Base-by-base conservation (phyloP, 176 grass and related monocot species). In the Eragrostis nindensis region DNA sequence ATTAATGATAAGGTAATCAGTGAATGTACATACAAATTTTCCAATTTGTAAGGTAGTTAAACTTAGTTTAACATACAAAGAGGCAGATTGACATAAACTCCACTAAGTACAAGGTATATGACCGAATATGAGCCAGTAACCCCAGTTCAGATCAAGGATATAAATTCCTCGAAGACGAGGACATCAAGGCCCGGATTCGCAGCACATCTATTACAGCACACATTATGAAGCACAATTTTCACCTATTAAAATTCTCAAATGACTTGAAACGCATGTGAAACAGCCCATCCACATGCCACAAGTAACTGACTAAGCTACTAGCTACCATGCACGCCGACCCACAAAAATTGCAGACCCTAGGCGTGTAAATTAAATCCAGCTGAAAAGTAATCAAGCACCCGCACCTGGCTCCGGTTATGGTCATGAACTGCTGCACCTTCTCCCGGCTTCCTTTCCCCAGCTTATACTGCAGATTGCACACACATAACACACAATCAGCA, bases 361-460 rank as follows among this genome's bases (percentile, higher is more conserved):
- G 5, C 38, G 8, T 48, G 1, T 19, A 64, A 27, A 36, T 12
- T 13, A 14, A 60, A 26, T 63, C 19, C 46, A 78, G 24, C 19
- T 47, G 26, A 57, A 59, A 71, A 38, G 19, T 4, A 78, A 77
- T 19, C 43, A 32, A 27, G 63, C 10, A 79, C 48, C 59, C 70
- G 55, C 57, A 97, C 94, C 89, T 97, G 45, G 91, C 79, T 18
- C 94, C 97, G 45, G 97, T 99, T 69, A 99, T 99, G 70, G 88
- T 64, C 89, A 99, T 99, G 87, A 99, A 99, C 89, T 96, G 97
- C 73, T 99, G 93, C 84, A 96, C 90, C 90, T 99, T 99, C 81
- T 99, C 97, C 30, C 90, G 89, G 76, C 90, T 92, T 78, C 97
- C 97, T 91, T 93, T 99, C 80, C 93, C 97, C 79, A 93, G 72